A percentile compares a stretch with the other conserved stretches of the same genome.
Evolutionary conservation across 208 protist genomes (phyloP).

Genomic region (Leishmania guyanensis): DNA sequence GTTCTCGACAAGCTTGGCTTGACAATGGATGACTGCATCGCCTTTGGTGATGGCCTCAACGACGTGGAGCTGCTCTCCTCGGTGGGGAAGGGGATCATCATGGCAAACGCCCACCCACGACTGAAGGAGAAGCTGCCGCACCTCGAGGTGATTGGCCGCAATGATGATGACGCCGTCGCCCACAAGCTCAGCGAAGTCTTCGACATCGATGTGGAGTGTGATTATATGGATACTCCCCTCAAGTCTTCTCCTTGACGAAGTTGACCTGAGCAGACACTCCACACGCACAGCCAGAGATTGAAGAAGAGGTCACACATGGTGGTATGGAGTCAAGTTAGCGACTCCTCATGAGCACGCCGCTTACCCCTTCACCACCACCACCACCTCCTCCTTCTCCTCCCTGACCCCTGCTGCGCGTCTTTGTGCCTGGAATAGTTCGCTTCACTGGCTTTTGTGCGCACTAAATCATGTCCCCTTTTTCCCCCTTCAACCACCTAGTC

Average conservation of each 20-base stretch:
- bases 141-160: conserved; percentile 59
- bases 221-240: neutral
- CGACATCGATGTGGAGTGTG: conserved; percentile 15
- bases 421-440: neutral
- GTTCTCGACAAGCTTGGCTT: conserved; percentile 53
- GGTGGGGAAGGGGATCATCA: conserved; percentile 72
- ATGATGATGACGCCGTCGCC: conserved; percentile 73
- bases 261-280: neutral
- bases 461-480: neutral
- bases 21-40: conserved; percentile 56
- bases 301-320: neutral
- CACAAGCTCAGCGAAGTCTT: conserved; percentile 68
- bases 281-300: neutral
- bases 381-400: neutral
- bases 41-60: conserved; percentile 78
- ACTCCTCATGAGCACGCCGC: neutral
- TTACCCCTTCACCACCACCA: too few species aligned
- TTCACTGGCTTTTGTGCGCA: neutral
- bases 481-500: neutral
- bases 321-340: neutral
- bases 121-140: conserved; percentile 64
- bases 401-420: too few species aligned
- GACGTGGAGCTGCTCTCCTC: conserved; percentile 63
- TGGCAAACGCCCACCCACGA: conserved; percentile 59
- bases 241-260: neutral